Base-by-base conservation (phyloP, 306 rosid species). In the Acmispon strigosus region DNA sequence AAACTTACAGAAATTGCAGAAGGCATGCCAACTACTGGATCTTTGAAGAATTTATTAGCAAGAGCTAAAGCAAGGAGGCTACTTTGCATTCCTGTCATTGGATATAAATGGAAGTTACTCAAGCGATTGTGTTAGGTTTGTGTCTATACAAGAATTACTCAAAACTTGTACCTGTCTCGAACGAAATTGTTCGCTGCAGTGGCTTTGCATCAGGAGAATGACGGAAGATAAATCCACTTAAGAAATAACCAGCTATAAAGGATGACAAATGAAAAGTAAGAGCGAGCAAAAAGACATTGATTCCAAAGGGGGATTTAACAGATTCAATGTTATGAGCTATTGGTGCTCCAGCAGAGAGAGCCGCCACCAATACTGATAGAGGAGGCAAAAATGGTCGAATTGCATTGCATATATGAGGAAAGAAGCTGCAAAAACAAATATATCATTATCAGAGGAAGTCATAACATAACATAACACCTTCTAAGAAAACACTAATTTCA, bases 31-130 rank as follows among this genome's bases (percentile, higher is more conserved):
- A 93, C 97, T 2, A 72, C 79, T 16, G 96, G 98, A 81, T 93
- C 96, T 85, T 84, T 78, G 43, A 93, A 93, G 76, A 93, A 93
- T 12, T 86, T 83, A 76, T 93, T 93, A 5, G 98, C 98, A 36
- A 93, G 94, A 34, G 98, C 97, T 76, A 93, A 89, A 55, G 96
- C 97, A 51, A 93, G 96, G 71, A 93, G 97, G 79, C 98, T 93
- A 79, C 98, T 90, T 75, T 93, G 98, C 98, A 90, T 93, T 74
- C 98, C 98, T 93, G 76, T n/a, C 60, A 51, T 10, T 81, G 39
- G 32, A 69, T 77, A 9, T n/a, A n/a, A n/a, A n/a, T n/a, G n/a
- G n/a, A n/a, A n/a, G n/a, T n/a, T n/a, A n/a, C n/a, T n/a, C n/a
- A n/a, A n/a, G n/a, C n/a, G n/a, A n/a, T n/a, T n/a, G n/a, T n/a